Percentiles rank a stretch among this genome's conserved stretches.
Evolutionary conservation across 73 alveolate species (phyloP).

Genomic region (Paramecium pentaurelia): DNA sequence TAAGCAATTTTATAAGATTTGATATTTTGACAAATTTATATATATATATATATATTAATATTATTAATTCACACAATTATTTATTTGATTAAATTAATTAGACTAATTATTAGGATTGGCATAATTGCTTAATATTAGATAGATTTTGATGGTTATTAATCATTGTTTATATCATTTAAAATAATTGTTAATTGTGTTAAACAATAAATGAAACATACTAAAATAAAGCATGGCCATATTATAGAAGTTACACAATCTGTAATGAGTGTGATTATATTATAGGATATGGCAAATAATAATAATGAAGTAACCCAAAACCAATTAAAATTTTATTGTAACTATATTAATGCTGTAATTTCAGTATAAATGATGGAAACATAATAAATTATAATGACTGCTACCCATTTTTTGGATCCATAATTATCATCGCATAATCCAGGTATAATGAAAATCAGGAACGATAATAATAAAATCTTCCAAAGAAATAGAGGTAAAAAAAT

Average conservation of each 20-base stretch:
- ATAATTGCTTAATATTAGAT: neutral
- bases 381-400: neutral
- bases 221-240: neutral
- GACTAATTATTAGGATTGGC: neutral
- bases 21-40: neutral
- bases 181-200: neutral
- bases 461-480: neutral
- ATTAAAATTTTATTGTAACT: neutral
- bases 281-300: neutral
- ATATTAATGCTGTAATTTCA: neutral
- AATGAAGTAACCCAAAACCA: conserved; percentile 26
- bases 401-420: conserved; percentile 15
- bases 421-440: conserved; percentile 31
- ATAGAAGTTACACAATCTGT: neutral
- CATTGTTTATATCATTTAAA: neutral
- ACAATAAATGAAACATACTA: neutral
- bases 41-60: neutral
- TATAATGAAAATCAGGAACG: neutral
- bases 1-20: neutral
- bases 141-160: neutral
- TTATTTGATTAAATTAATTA: neutral
- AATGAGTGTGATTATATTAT: neutral
- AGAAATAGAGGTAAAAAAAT: neutral
- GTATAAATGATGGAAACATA: neutral
- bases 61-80: neutral